These are phyloP conservation scores for Penicillium sp. DNA, from an alignment of 2,329 filamentous ascomycete genomes.

Conservation along the genomic window DNA sequence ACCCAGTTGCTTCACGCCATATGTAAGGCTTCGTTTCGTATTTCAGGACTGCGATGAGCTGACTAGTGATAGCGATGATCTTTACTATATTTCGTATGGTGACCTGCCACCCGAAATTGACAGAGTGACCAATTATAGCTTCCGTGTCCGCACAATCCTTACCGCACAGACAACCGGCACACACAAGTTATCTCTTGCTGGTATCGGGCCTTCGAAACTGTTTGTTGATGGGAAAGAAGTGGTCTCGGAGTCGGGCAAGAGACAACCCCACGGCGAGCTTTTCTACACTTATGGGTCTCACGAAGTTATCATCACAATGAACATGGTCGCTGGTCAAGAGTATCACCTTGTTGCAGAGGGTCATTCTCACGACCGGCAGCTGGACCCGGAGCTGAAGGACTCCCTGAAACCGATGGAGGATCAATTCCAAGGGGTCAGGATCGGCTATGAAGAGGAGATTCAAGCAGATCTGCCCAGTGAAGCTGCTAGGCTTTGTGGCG, in stretches of 20 bases:
- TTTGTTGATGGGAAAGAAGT: neutral
- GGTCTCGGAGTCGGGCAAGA: conserved; percentile 1
- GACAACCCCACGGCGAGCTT: neutral
- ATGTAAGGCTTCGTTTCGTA: neutral
- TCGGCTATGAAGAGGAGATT: neutral
- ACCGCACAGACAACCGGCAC: neutral
- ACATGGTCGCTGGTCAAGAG: neutral
- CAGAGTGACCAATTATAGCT: too few relatives aligned
- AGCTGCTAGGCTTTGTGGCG: neutral
- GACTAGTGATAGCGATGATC: conserved; percentile 4
- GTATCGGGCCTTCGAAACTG: neutral
- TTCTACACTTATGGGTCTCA: conserved; percentile 8
- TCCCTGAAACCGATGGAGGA: conserved; percentile 3
- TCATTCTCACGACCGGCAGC: conserved; percentile 1
- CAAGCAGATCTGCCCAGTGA: neutral
- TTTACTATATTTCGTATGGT: conserved; percentile 10
- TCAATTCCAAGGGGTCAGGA: conserved; percentile 7
- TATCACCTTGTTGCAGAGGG: neutral
- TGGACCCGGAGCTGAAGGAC: neutral
- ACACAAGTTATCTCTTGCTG: conserved; percentile 2
- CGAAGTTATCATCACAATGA: neutral
- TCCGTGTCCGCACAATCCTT: too few relatives aligned
- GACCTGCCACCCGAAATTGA: neutral
- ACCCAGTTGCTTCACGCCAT: neutral
- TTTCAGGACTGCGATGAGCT: neutral